Evolutionary conservation across 495 filamentous ascomycete genomes (phyloP).

Genomic region (Bryoglossum gracile): DNA sequence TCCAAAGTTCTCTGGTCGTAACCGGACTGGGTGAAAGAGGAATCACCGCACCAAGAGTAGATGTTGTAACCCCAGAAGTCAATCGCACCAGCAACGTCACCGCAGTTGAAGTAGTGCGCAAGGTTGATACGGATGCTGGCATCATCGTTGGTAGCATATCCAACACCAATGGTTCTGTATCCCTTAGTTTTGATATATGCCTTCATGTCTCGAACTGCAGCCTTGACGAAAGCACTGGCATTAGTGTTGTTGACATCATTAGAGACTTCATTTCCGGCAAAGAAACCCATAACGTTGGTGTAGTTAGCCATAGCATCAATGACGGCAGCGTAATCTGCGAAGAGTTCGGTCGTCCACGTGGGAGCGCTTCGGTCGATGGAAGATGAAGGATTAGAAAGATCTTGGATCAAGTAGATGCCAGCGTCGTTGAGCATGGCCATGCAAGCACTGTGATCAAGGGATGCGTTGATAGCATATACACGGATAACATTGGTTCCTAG

Average conservation of each 20-base stretch:
- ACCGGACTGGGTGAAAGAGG: constrained; percentile 61
- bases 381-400: constrained; percentile 67
- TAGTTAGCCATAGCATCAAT: constrained; percentile 74
- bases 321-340: constrained; percentile 71
- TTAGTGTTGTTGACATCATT: constrained; percentile 75
- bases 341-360: constrained; percentile 67
- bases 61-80: constrained; percentile 99
- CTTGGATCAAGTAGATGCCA: constrained; percentile 90
- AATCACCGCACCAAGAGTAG: constrained; percentile 94
- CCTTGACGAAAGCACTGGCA: constrained; percentile 90
- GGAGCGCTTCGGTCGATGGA: constrained; percentile 83
- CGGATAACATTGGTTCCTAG: constrained; percentile 86
- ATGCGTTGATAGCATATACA: constrained; percentile 85
- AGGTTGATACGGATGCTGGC: constrained; percentile 67
- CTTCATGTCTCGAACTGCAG: constrained; percentile 92
- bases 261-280: constrained; percentile 93
- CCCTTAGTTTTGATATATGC: constrained; percentile 73
- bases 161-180: constrained; percentile 78
- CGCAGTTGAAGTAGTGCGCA: constrained; percentile 91
- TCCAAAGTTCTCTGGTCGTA: constrained; percentile 74
- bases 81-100: constrained; percentile 53
- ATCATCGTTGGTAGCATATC: constrained; percentile 93
- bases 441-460: constrained; percentile 68
- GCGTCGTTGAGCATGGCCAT: constrained; percentile 77
- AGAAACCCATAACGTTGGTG: constrained; percentile 88